Percentiles rank a stretch among this genome's conserved stretches.
Conservation (phyloP, 352 stramenopile species). For the Elongisporangium anandrum region DNA sequence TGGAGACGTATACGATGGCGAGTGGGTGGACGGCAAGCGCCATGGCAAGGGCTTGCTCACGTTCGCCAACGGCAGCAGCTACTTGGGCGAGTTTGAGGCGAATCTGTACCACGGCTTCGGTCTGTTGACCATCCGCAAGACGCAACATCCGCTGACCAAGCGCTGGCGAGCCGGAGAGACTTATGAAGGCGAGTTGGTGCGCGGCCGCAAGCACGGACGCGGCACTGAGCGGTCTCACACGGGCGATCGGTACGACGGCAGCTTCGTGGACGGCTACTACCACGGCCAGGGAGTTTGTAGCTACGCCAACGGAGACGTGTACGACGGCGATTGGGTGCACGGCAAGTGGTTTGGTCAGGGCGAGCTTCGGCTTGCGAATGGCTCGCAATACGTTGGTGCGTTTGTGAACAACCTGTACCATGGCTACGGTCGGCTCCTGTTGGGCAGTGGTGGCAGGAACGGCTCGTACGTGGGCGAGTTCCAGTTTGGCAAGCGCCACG, state of each 20-base stretch:
- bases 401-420: constrained; percentile 52
- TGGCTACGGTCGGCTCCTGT: constrained; percentile 51
- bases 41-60: constrained; percentile 55
- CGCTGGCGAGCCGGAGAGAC: constrained; percentile 50
- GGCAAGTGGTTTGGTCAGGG: constrained; percentile 55
- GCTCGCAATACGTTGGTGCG: constrained; percentile 49
- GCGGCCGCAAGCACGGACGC: constrained; percentile 47
- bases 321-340: constrained; percentile 58
- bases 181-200: constrained; percentile 63
- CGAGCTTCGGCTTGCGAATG: constrained; percentile 38
- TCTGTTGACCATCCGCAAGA: constrained; percentile 37
- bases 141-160: constrained; percentile 61
- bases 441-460: constrained; percentile 30
- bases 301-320: constrained; percentile 61
- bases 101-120: constrained; percentile 68
- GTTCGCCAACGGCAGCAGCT: constrained; percentile 36
- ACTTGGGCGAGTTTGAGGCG: constrained; percentile 47
- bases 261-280: constrained; percentile 45
- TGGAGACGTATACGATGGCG: constrained; percentile 79
- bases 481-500: constrained; percentile 43
- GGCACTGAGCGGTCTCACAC: constrained; percentile 29
- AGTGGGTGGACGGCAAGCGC: constrained; percentile 82
- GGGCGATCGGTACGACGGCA: constrained; percentile 51
- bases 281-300: constrained; percentile 50
- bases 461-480: constrained; percentile 69